These are phyloP conservation scores for Harringtonia aguacate DNA, from an alignment of 2,329 filamentous ascomycete genomes.

Conservation along the genomic window DNA sequence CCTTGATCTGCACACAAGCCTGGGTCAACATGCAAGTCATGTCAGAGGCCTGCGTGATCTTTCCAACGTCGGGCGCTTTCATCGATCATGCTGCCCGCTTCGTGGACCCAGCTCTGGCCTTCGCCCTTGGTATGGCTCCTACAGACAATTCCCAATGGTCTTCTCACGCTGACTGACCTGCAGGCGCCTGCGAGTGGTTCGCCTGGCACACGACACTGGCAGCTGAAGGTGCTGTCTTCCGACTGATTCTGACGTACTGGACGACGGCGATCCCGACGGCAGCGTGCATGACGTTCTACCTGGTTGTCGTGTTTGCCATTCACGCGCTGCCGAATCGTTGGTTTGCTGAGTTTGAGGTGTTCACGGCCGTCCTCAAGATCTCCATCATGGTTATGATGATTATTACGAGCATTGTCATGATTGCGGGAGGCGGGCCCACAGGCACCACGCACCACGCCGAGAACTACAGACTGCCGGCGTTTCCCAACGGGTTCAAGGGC, in stretches of 20 bases:
- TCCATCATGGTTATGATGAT: conserved; percentile 1
- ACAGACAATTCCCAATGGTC: background rate
- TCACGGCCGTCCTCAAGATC: background rate
- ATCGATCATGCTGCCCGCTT: conserved; percentile 1
- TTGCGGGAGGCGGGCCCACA: background rate
- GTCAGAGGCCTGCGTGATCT: background rate
- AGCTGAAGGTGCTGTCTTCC: background rate
- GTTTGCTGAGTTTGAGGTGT: background rate
- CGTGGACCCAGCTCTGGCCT: background rate
- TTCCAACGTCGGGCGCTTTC: background rate
- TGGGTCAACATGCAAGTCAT: background rate
- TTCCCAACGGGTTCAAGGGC: conserved; percentile 1
- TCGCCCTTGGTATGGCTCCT: background rate
- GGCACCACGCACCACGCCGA: background rate
- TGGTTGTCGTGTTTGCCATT: background rate
- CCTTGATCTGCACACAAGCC: background rate
- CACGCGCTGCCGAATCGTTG: background rate
- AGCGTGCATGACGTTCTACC: background rate
- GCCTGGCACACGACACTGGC: background rate
- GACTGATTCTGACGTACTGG: background rate
- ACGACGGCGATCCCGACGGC: background rate
- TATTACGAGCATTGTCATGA: background rate
- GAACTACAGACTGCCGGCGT: background rate
- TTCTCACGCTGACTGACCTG: background rate
- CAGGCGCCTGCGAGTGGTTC: conserved; percentile 1